Conservation (phyloP, 2,329 filamentous ascomycete genomes). For the Aspergillus viridinutans region DNA sequence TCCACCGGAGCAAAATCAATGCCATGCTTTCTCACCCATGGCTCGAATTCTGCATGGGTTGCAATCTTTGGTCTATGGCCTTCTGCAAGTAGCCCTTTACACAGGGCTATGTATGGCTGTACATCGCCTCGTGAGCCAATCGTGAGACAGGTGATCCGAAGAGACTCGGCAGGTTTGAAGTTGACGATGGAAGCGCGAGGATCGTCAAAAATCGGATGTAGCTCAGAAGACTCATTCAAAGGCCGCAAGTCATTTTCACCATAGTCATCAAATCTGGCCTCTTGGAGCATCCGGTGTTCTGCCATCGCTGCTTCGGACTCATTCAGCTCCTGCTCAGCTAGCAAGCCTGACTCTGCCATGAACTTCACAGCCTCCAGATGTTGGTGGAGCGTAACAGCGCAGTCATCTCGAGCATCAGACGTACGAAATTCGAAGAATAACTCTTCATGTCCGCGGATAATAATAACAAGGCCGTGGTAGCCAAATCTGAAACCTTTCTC, state of each 20-base stretch:
- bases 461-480: conserved; percentile 85
- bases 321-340: conserved; percentile 65
- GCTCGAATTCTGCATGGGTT: conserved; percentile 84
- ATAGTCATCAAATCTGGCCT: conserved; percentile 57
- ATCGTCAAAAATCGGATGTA: conserved; percentile 84
- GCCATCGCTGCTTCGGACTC: conserved; percentile 70
- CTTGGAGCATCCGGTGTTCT: conserved; percentile 75
- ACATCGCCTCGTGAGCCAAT: conserved; percentile 96
- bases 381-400: conserved; percentile 73
- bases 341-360: conserved; percentile 63
- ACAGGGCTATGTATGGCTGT: conserved; percentile 94
- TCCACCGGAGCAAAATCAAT: conserved; percentile 88
- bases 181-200: conserved; percentile 81
- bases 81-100: conserved; percentile 82
- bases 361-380: conserved; percentile 69
- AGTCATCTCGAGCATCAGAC: conserved; percentile 78
- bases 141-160: conserved; percentile 87
- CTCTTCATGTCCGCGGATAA: conserved; percentile 91
- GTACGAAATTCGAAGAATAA: conserved; percentile 91
- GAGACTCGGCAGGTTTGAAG: conserved; percentile 76
- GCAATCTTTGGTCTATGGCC: conserved; percentile 85
- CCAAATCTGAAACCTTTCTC: conserved; percentile 92
- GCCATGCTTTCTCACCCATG: conserved; percentile 86
- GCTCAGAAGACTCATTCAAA: conserved; percentile 36
- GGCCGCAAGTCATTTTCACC: conserved; percentile 26